Evolutionary conservation across 805 yeast genomes (phyloP).

Genomic region (Wickerhamiella vanderwaltii): DNA sequence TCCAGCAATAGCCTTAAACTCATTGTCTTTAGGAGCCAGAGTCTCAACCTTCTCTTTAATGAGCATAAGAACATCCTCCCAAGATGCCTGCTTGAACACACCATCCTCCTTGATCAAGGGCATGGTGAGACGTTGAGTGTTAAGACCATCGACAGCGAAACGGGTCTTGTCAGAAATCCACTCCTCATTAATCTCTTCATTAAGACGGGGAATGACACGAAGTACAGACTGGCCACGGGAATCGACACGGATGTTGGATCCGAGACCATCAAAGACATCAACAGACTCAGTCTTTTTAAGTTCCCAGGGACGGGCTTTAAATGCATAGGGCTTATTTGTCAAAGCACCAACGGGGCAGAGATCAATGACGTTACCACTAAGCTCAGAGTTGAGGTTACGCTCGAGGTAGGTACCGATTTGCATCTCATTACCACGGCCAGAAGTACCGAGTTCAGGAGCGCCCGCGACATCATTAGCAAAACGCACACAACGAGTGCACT

Average conservation of each 20-base stretch:
- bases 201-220: constrained; percentile 75
- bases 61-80: constrained; percentile 74
- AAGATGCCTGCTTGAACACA: constrained; percentile 58
- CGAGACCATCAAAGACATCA: constrained; percentile 74
- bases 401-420: constrained; percentile 85
- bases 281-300: constrained; percentile 76
- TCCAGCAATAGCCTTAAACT: constrained; percentile 72
- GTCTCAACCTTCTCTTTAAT: constrained; percentile 47
- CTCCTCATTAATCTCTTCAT: constrained; percentile 80
- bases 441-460: constrained; percentile 78
- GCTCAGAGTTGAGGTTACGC: constrained; percentile 69
- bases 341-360: constrained; percentile 88
- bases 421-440: constrained; percentile 87
- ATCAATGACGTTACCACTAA: constrained; percentile 78
- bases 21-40: constrained; percentile 50
- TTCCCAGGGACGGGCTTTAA: constrained; percentile 89
- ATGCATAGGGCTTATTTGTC: constrained; percentile 84
- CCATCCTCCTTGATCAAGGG: constrained; percentile 65
- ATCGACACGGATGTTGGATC: constrained; percentile 74
- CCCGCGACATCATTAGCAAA: constrained; percentile 87
- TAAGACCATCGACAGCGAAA: constrained; percentile 74
- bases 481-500: constrained; percentile 83
- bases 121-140: constrained; percentile 72
- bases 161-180: constrained; percentile 86
- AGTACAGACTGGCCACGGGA: constrained; percentile 77